These are phyloP conservation scores for Plasmopara viticola DNA, from an alignment of 352 stramenopile genomes.

Conservation along the genomic window DNA sequence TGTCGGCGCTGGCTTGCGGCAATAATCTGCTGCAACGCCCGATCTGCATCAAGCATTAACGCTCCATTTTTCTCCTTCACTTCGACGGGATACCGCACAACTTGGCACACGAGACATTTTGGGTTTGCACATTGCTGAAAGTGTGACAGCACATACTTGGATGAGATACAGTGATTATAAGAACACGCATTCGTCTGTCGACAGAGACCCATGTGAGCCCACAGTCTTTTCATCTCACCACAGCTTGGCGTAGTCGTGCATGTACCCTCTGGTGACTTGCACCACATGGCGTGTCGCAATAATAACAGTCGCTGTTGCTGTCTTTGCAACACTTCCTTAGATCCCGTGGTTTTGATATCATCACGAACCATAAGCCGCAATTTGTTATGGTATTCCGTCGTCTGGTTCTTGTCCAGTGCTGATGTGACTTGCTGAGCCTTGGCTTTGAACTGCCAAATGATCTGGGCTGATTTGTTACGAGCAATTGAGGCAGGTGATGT, in stretches of 20 bases:
- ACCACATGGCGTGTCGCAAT: slow-evolving; percentile 97
- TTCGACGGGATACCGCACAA: slow-evolving; percentile 97
- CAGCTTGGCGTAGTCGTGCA: slow-evolving; percentile 95
- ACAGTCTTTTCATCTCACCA: slow-evolving; percentile 97
- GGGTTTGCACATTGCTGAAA: slow-evolving; percentile 98
- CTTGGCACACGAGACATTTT: slow-evolving; percentile 96
- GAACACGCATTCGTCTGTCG: slow-evolving; percentile 95
- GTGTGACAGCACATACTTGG: slow-evolving; percentile 98
- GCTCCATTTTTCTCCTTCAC: slow-evolving; percentile 86
- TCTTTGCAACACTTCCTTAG: slow-evolving; percentile 94
- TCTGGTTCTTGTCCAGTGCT: slow-evolving; percentile 71
- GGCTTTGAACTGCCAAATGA: slow-evolving; percentile 76
- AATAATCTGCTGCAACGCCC: slow-evolving; percentile 75
- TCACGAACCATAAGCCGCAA: slow-evolving; percentile 73
- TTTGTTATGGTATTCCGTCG: slow-evolving; percentile 80
- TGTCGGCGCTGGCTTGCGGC: slow-evolving; percentile 57
- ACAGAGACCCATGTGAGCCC: slow-evolving; percentile 97
- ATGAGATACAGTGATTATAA: slow-evolving; percentile 97
- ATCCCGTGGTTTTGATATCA: slow-evolving; percentile 62
- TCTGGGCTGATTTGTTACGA: slow-evolving; percentile 70
- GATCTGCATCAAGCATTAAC: slow-evolving; percentile 78
- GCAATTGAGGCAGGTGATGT: slow-evolving; percentile 24
- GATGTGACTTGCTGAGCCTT: slow-evolving; percentile 76
- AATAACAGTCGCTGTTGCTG: slow-evolving; percentile 97
- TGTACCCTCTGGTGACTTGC: slow-evolving; percentile 88